Evolutionary conservation across 345 rosid species (phyloP), one percentile per base, ranked within the genome.

Genomic region (Anacardium occidentale): DNA sequence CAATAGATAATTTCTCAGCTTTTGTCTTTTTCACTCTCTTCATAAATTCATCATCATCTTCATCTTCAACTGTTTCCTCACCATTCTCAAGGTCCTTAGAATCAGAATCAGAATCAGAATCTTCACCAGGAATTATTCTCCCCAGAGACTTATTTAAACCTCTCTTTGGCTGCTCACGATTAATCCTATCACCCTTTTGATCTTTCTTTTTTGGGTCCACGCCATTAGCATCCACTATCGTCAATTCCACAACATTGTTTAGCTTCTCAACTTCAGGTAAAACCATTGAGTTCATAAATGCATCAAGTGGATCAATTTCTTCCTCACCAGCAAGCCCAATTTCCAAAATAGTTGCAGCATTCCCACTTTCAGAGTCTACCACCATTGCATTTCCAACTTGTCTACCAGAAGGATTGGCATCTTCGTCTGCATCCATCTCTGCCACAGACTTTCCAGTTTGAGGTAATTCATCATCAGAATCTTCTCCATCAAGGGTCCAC

Each of bases 21-120:
- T 95, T 95, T 40, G 98, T 92, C 88, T 95, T 95, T 89, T 95
- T 95, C 69, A 95, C 99, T 82, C 99, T 87, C 86, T 95, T 95
- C 83, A 95, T 95, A 77, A 95, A 95, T 84, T 95, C 98, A 22
- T 89, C 92, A 78, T 95, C 98, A 48, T 95, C 92, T 84, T 95
- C 99, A 50, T 95, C 97, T 80, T 88, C 87, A 67, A 82, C 74
- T 51, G 86, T 72, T 73, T 82, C 87, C 60, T 89, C 98, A 12
- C 79, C 91, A 77, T 85, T 78, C 63, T 88, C 91, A 52, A 74
- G 69, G 71, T 88, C 96, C 63, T 78, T 88, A 74, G 87, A 82
- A 75, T 95, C 89, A 74, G 87, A 82, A 75, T 95, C 98, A 45
- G 97, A 87, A 77, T 85, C 97, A 5, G 99, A 92, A 82, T 87